Conservation (phyloP, 1,284 basidiomycete genomes). For the Irpex sp. region DNA sequence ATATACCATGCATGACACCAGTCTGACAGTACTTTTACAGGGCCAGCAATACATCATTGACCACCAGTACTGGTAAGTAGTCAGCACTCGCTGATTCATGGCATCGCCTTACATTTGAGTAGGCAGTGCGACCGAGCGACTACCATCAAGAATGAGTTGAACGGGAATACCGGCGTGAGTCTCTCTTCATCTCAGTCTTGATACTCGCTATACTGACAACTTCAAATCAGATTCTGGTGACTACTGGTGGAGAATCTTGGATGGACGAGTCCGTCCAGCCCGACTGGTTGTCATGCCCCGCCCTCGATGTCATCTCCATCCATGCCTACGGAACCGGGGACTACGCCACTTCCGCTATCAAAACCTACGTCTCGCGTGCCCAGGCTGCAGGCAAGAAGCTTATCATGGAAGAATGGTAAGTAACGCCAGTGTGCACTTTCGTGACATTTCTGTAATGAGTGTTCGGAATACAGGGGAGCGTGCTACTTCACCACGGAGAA, state of each 20-base stretch:
- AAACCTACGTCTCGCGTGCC: constrained; percentile 26
- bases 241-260: constrained; percentile 35
- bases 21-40: constrained; percentile 8
- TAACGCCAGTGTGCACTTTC: neutral
- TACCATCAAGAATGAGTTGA: constrained; percentile 29
- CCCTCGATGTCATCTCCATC: constrained; percentile 33
- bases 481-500: constrained; percentile 29
- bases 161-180: constrained; percentile 23
- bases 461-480: constrained; percentile 21
- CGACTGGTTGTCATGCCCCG: constrained; percentile 27
- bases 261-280: constrained; percentile 29
- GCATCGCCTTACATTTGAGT: neutral
- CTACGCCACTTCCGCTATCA: constrained; percentile 23
- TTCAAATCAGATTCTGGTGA: constrained; percentile 26
- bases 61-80: constrained; percentile 21
- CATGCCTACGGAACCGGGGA: constrained; percentile 35
- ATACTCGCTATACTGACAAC: neutral
- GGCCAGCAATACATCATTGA: constrained; percentile 23
- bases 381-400: constrained; percentile 27
- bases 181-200: neutral
- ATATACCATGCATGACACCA: neutral
- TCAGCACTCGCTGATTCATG: neutral
- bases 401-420: constrained; percentile 33
- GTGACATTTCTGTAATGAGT: neutral
- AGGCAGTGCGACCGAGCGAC: constrained; percentile 35